These are phyloP conservation scores for Elaeis oleifera DNA, from an alignment of 202 grass and related monocot species.

Conservation along the genomic window DNA sequence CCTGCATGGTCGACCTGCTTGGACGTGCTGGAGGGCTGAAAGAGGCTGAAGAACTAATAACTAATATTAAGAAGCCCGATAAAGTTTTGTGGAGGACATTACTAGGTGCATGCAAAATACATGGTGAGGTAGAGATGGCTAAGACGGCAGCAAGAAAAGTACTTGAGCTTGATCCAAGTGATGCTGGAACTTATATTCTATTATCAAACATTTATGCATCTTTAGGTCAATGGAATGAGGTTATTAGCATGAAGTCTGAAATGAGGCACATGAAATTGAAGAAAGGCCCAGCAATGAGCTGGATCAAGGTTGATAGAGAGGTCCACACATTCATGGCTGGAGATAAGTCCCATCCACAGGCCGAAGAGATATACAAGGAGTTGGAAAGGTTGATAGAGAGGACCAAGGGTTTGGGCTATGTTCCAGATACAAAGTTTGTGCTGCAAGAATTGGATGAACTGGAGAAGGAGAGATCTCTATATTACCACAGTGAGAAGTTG, in stretches of 20 bases:
- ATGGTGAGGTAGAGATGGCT: conserved; percentile 18
- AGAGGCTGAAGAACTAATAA: conserved; percentile 12
- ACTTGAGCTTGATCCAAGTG: conserved; percentile 13
- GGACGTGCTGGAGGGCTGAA: conserved; percentile 12
- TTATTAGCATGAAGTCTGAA: conserved; percentile 12
- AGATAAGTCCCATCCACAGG: conserved; percentile 13
- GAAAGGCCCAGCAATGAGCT: conserved; percentile 25
- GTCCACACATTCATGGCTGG: conserved; percentile 22
- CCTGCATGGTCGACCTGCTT: conserved; percentile 22
- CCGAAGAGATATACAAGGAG: conserved; percentile 16
- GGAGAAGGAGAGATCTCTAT: conserved; percentile 23
- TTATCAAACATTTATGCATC: conserved; percentile 24
- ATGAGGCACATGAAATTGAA: conserved; percentile 19
- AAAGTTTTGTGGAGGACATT: conserved; percentile 25
- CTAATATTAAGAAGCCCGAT: background rate
- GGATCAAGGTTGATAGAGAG: conserved; percentile 22
- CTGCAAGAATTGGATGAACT: conserved; percentile 25
- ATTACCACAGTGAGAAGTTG: conserved; percentile 30
- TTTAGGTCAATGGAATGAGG: conserved; percentile 21
- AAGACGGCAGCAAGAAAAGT: conserved; percentile 13
- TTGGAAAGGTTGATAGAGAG: conserved; percentile 18
- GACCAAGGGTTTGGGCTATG: conserved; percentile 15
- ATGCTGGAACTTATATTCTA: conserved; percentile 24
- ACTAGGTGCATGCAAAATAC: conserved; percentile 22
- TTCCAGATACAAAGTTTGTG: conserved; percentile 17